Conservation (phyloP, 257 asterid species). For the Solanum commersonii region DNA sequence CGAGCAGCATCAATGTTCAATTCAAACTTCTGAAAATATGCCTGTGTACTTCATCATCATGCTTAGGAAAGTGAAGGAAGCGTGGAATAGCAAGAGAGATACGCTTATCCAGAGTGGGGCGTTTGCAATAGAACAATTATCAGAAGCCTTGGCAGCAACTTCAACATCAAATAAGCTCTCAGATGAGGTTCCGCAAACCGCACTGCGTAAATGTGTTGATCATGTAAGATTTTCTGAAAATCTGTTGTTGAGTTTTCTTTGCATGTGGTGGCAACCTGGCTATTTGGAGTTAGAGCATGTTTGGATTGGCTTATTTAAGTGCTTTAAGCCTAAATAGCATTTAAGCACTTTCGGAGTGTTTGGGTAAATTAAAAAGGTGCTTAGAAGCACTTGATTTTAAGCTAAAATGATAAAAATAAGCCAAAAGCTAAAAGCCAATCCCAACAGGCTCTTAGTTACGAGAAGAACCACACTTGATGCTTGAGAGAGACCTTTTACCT, state of each 20-base stretch:
- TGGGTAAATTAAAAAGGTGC: neutral
- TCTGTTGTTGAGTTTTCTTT: neutral
- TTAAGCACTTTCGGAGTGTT: neutral
- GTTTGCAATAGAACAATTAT: constrained; percentile 78
- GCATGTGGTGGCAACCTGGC: neutral
- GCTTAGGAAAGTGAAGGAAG: constrained; percentile 88
- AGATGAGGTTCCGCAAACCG: constrained; percentile 49
- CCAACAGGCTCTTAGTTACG: neutral
- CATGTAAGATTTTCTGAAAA: constrained; percentile 31
- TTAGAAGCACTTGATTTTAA: neutral
- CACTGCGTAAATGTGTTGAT: constrained; percentile 66
- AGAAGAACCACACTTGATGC: neutral
- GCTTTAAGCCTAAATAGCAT: neutral
- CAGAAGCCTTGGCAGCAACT: constrained; percentile 62
- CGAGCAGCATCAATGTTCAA: neutral
- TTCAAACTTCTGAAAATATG: neutral
- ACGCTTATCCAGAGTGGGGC: constrained; percentile 57
- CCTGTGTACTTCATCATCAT: neutral
- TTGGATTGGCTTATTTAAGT: neutral
- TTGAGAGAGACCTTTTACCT: neutral
- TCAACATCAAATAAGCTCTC: constrained; percentile 59
- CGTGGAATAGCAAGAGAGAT: constrained; percentile 74
- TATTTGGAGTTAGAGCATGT: neutral
- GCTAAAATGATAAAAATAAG: neutral
- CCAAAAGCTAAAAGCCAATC: neutral